Evolutionary conservation across 805 yeast species (phyloP), one percentile per base, ranked within the genome.

Genomic region (Torulaspora quercuum): DNA sequence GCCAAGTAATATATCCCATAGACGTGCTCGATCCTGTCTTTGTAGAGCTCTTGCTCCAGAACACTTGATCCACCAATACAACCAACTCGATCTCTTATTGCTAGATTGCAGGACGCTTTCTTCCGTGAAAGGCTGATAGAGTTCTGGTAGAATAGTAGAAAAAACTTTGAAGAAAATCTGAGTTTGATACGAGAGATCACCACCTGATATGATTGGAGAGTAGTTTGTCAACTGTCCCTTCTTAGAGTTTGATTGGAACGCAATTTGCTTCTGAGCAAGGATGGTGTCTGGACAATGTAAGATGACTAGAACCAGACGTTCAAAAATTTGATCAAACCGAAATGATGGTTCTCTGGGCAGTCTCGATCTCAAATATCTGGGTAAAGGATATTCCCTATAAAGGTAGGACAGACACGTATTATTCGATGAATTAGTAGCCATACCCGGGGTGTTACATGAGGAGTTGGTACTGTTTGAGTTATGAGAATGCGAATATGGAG

Each of bases 1-100:
- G 1, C 96, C 95, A 16, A 89, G 60, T 29, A 88, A 61, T 45
- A 78, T 64, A 63, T 89, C 97, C 97, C 97, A 89, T 5, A 87
- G 69, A 43, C 95, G 70, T 8, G 92, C 95, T 35, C 96, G 64
- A 59, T 87, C 95, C 41, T 70, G 71, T 44, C 82, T 73, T 28
- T 88, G 80, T 75, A 94, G 78, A 5, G 82, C 87, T 60, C 84
- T 84, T 9, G 92, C 76, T 13, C 96, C 96, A 53, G 85, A 76
- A 72, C 84, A 89, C 55, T 87, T 86, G 45, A 89, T 68, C 97
- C 97, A 89, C 95, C 95, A 89, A 25, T 86, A 72, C 16, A 88
- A 67, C 97, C 97, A 89, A 49, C 85, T 92, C 45, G 82, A 87
- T 42, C 76, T 69, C 27, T 72, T 68, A 11, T 64, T 49, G 38